Conservation (phyloP, 225 moss, liverwort and hornwort genomes). For the Climacium dendroides region DNA sequence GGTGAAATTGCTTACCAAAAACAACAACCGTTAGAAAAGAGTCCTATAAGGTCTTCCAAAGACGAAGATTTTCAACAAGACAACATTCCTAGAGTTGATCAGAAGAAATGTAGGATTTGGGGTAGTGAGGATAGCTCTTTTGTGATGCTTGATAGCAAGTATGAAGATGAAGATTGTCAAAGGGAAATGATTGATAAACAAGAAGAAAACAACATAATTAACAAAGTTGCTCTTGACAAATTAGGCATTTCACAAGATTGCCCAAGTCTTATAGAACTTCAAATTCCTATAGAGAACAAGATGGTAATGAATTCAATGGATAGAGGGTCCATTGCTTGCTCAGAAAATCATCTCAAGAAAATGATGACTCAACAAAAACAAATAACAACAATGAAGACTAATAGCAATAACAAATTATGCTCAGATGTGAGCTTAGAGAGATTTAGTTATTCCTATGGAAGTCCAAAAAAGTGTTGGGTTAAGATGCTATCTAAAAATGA, state of each 20-base stretch:
- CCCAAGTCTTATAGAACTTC: neutral
- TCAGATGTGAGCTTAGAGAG: neutral
- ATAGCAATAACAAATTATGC: neutral
- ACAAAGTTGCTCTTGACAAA: neutral
- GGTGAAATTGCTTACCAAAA: neutral
- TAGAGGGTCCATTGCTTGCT: neutral
- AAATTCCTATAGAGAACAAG: neutral
- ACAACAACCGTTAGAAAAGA: neutral
- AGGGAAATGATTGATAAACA: neutral
- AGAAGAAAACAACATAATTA: neutral
- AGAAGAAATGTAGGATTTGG: neutral
- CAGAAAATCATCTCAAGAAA: neutral
- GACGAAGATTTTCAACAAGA: neutral
- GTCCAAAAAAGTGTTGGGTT: neutral
- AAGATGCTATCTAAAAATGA: neutral
- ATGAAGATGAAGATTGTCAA: neutral
- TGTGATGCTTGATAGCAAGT: neutral
- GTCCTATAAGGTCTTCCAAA: neutral
- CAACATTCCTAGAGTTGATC: neutral
- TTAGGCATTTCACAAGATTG: neutral
- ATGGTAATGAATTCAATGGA: neutral
- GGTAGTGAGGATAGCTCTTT: neutral
- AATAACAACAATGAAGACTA: neutral
- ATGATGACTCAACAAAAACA: conserved; percentile 2
- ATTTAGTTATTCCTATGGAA: neutral